Base-by-base conservation (phyloP, 2,329 filamentous ascomycete species). In the Tolypocladium tropicale region DNA sequence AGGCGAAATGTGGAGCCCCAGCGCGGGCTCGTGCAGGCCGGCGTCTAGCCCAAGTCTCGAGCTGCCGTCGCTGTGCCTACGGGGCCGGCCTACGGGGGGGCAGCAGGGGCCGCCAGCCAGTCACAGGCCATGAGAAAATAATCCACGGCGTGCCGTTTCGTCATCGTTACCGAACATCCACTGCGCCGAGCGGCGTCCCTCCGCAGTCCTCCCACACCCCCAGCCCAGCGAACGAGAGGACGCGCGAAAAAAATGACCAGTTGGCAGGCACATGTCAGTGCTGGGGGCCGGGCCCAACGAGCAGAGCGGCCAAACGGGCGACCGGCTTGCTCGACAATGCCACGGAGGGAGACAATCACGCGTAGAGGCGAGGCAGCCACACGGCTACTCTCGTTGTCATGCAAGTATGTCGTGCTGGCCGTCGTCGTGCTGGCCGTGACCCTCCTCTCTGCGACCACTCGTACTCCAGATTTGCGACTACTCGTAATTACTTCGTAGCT, bases 101-200 rank as follows among this genome's bases (percentile, higher is more conserved):
- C 25, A 10, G 43, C 14, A 50, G 32, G 32, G 48, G 39, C 34
- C 2, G 48, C 50, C 55, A 60, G 58, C 64, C 64, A 66, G 57
- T 64, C 61, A 66, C 37, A 59, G 57, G 55, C 57, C 51, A 53
- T 39, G 57, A 59, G 62, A 65, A 62, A 59, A 62, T 62, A 66
- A 66, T 64, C 58, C 57, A 56, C 56, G 48, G 41, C 52, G 21
- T 33, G 28, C 56, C 52, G 50, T 58, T 56, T 55, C 54, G 57
- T 60, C 59, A 58, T 58, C 51, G 55, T 57, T 55, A 48, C 58
- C 57, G 58, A 56, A 25, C 52, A 53, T 39, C 51, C 55, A 48
- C 33, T 36, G 50, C 43, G 21, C 32, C 55, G 55, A 53, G 55
- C 39, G 12, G 28, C 33, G n/a, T 48, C 37, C 46, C 46, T 18